Percentiles rank a stretch among this genome's conserved stretches.
Evolutionary conservation across 805 yeast species (phyloP).

Genomic region (Sungouiella blattae): DNA sequence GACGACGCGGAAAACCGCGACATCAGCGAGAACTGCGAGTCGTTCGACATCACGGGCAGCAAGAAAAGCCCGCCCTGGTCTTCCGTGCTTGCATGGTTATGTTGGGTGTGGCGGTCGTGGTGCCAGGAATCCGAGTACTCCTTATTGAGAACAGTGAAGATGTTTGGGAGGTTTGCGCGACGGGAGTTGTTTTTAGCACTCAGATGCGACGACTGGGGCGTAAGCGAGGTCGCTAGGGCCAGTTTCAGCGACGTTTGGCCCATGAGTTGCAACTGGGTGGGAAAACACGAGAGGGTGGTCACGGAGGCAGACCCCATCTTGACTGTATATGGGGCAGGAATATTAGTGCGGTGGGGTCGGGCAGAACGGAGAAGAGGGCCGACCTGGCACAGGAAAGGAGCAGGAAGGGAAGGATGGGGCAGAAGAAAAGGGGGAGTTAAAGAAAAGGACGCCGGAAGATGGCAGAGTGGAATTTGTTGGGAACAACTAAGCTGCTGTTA

Average conservation of each 20-base stretch:
- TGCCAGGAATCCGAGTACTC: constrained; percentile 1
- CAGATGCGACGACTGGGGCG: constrained; percentile 10
- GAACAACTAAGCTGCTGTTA: too few species aligned
- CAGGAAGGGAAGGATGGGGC: constrained; percentile 1
- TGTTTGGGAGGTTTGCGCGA: constrained; percentile 7
- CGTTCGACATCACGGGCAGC: constrained; percentile 17
- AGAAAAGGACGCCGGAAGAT: too few species aligned
- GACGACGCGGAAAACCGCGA: constrained; percentile 10
- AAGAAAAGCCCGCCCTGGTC: constrained; percentile 14
- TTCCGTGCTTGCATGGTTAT: constrained; percentile 7
- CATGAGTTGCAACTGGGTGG: too few species aligned
- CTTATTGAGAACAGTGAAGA: constrained; percentile 11
- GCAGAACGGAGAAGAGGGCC: too few species aligned
- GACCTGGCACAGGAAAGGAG: too few species aligned
- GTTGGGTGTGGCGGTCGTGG: neutral
- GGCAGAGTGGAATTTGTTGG: too few species aligned
- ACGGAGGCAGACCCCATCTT: neutral
- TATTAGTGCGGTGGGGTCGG: neutral
- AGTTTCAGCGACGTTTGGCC: constrained; percentile 15
- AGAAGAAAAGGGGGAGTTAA: too few species aligned
- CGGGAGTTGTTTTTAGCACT: neutral
- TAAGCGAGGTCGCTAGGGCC: constrained; percentile 1
- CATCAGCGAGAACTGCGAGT: constrained; percentile 5
- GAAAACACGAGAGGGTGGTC: neutral
- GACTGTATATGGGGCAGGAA: neutral